Conservation (phyloP, 805 yeast species). For the Kuraishia borneana region DNA sequence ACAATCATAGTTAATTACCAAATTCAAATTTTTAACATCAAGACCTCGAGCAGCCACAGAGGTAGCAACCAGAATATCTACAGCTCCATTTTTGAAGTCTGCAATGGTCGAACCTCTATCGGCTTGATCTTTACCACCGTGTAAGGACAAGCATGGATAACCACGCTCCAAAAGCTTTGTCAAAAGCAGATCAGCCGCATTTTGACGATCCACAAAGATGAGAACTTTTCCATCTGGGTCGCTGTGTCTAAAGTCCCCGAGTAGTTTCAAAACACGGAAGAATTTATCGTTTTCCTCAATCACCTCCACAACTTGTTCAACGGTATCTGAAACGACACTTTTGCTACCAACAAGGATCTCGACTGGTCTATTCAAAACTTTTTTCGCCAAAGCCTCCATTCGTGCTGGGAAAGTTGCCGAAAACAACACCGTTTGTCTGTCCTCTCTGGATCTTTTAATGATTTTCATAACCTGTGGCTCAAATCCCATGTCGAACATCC, state of each 20-base stretch:
- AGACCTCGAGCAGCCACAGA: constrained; percentile 93
- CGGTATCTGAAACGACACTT: constrained; percentile 72
- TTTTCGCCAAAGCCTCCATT: constrained; percentile 65
- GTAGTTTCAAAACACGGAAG: constrained; percentile 34
- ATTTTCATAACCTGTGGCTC: constrained; percentile 90
- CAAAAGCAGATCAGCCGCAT: constrained; percentile 65
- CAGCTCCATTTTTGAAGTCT: constrained; percentile 52
- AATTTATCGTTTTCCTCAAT: constrained; percentile 49
- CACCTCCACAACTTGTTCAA: constrained; percentile 60
- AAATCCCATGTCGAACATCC: constrained; percentile 95
- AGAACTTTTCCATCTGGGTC: constrained; percentile 42
- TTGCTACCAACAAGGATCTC: constrained; percentile 74
- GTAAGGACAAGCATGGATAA: constrained; percentile 57
- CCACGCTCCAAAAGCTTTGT: constrained; percentile 41
- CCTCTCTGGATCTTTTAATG: constrained; percentile 67
- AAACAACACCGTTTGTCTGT: constrained; percentile 79
- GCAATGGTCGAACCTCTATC: constrained; percentile 70
- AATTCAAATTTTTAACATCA: constrained; percentile 75
- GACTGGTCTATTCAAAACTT: constrained; percentile 51
- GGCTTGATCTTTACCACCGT: constrained; percentile 85
- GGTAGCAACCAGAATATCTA: constrained; percentile 73
- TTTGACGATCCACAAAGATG: constrained; percentile 82
- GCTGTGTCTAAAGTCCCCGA: constrained; percentile 32
- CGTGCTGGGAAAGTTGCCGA: constrained; percentile 89
- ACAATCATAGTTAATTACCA: constrained; percentile 74